Conservation (phyloP, 2,329 filamentous ascomycete genomes). For the Hypomyces rosellus region DNA sequence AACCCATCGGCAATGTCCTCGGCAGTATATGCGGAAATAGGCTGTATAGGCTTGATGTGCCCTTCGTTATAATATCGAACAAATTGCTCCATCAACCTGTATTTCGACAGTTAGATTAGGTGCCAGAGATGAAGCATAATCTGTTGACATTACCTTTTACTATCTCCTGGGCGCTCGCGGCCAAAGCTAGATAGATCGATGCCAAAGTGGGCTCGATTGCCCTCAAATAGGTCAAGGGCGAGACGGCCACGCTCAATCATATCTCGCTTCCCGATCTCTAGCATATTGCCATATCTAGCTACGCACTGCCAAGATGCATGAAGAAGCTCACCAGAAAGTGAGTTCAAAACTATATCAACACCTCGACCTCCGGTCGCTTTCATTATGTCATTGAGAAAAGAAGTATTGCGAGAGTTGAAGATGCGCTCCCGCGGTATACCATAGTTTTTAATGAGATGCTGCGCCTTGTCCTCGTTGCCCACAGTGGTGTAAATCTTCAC, state of each 20-base stretch:
- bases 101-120: background rate
- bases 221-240: slow-evolving; percentile 38
- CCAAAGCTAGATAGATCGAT: slow-evolving; percentile 20
- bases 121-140: background rate
- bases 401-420: slow-evolving; percentile 25
- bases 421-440: slow-evolving; percentile 27
- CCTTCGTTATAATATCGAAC: slow-evolving; percentile 1
- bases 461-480: slow-evolving; percentile 27
- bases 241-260: slow-evolving; percentile 33
- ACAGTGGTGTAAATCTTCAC: slow-evolving; percentile 25
- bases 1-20: slow-evolving; percentile 14
- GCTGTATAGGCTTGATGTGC: slow-evolving; percentile 5
- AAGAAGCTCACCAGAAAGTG: slow-evolving; percentile 34
- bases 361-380: slow-evolving; percentile 22
- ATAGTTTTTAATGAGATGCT: slow-evolving; percentile 25
- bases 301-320: slow-evolving; percentile 39
- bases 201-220: slow-evolving; percentile 27
- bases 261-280: slow-evolving; percentile 42
- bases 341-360: slow-evolving; percentile 35
- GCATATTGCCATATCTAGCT: slow-evolving; percentile 36
- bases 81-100: background rate
- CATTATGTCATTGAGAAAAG: slow-evolving; percentile 26
- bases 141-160: background rate
- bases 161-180: background rate
- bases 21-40: slow-evolving; percentile 11